Percentiles rank a stretch among this genome's conserved stretches.
These are phyloP conservation scores for Cystofilobasidium ferigula DNA, from an alignment of 768 basidiomycete genomes.

Conservation along the genomic window DNA sequence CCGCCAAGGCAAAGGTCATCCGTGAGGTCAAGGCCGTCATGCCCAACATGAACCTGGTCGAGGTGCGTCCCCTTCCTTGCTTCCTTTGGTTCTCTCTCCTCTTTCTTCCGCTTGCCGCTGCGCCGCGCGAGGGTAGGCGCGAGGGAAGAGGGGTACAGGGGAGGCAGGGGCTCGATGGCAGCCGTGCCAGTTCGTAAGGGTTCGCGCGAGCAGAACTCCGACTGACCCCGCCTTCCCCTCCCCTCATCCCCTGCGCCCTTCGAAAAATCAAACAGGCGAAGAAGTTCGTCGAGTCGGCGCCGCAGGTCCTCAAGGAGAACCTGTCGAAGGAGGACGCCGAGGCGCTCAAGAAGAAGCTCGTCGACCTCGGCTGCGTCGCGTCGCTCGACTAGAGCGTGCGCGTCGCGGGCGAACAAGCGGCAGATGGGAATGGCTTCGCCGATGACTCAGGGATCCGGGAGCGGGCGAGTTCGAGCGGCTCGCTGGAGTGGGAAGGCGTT, in stretches of 20 bases:
- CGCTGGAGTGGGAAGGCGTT: too few species aligned
- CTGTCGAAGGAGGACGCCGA: constrained; percentile 94
- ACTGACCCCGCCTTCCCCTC: not conserved
- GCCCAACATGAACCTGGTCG: constrained; percentile 91
- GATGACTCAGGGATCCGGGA: too few species aligned
- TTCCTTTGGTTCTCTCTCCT: not conserved
- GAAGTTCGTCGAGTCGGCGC: constrained; percentile 94
- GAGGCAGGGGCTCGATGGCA: too few species aligned
- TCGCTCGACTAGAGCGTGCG: constrained; percentile 54
- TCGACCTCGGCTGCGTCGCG: constrained; percentile 76
- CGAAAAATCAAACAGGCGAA: too few species aligned
- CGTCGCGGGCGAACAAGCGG: constrained; percentile 2
- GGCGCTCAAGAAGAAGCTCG: constrained; percentile 83
- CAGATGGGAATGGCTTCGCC: too few species aligned
- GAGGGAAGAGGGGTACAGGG: too few species aligned
- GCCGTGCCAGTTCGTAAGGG: too few species aligned
- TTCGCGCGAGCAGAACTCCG: not conserved
- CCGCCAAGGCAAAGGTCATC: constrained; percentile 90
- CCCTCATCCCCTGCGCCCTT: not conserved
- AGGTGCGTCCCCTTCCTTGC: constrained; percentile 51
- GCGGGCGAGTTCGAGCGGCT: too few species aligned
- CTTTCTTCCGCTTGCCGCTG: not conserved
- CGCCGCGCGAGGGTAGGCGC: too few species aligned
- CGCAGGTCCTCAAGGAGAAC: constrained; percentile 87
- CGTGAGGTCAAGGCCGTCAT: constrained; percentile 92